Evolutionary conservation across 208 protist genomes (phyloP).

Genomic region (Leishmania mexicana): DNA sequence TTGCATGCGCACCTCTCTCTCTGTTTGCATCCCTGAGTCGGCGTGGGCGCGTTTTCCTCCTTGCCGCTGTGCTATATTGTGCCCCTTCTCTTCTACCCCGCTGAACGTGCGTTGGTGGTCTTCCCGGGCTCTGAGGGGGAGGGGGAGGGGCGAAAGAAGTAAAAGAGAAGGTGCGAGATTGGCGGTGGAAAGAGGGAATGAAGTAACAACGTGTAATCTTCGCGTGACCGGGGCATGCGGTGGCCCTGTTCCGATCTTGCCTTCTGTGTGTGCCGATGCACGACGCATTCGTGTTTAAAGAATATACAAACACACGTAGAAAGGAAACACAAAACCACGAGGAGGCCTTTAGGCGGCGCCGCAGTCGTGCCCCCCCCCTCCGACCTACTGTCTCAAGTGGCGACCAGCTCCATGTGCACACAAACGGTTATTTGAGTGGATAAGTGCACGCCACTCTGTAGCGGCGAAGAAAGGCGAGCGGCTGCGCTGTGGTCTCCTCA

Average conservation of each 20-base stretch:
- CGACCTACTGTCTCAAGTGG: neutral
- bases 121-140: no score
- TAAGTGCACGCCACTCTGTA: neutral
- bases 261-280: neutral
- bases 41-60: neutral
- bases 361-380: neutral
- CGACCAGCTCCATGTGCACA: no score
- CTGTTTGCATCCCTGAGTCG: neutral
- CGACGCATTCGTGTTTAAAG: neutral
- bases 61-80: neutral
- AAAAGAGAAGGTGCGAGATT: neutral
- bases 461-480: neutral
- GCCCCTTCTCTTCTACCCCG: neutral
- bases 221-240: neutral
- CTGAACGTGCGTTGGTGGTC: neutral
- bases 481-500: neutral
- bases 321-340: neutral
- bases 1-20: neutral
- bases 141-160: neutral
- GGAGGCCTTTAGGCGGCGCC: no score
- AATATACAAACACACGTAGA: neutral
- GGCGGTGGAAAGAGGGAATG: neutral
- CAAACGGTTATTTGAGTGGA: no score
- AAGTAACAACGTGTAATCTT: neutral
- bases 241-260: neutral